Evolutionary conservation across 192 early-diverging fungal species (phyloP).

Genomic region (Rhizophagus clarus): DNA sequence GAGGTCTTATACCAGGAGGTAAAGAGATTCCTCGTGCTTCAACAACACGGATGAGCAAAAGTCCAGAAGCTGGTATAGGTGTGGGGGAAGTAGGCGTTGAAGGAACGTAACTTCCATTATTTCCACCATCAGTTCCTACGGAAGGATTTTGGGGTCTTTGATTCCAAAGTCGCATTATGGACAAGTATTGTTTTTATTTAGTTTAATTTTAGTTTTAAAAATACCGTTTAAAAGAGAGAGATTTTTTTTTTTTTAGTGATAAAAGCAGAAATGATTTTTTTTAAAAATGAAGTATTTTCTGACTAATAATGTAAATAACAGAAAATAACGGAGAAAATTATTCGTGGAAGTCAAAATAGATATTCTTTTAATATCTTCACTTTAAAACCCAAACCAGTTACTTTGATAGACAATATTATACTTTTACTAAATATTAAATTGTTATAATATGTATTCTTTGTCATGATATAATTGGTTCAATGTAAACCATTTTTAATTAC

Average conservation of each 20-base stretch:
- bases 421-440: neutral
- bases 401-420: neutral
- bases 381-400: neutral
- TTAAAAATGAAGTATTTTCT: neutral
- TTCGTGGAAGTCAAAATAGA: neutral
- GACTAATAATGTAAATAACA: neutral
- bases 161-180: conserved; percentile 9
- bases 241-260: neutral
- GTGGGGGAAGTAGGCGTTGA: conserved; percentile 27
- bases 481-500: neutral
- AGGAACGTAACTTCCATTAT: neutral
- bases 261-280: neutral
- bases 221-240: neutral
- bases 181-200: neutral
- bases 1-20: conserved; percentile 61
- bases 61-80: conserved; percentile 42
- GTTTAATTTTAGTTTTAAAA: neutral
- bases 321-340: neutral
- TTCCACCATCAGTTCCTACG: neutral
- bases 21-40: conserved; percentile 78
- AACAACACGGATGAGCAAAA: conserved; percentile 81
- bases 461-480: neutral
- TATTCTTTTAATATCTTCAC: neutral
- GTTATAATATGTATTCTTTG: neutral
- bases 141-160: neutral